phyloP scores from a whole-genome alignment of 148 eudicot species.

The Vaccinium macrocarpon region DNA sequence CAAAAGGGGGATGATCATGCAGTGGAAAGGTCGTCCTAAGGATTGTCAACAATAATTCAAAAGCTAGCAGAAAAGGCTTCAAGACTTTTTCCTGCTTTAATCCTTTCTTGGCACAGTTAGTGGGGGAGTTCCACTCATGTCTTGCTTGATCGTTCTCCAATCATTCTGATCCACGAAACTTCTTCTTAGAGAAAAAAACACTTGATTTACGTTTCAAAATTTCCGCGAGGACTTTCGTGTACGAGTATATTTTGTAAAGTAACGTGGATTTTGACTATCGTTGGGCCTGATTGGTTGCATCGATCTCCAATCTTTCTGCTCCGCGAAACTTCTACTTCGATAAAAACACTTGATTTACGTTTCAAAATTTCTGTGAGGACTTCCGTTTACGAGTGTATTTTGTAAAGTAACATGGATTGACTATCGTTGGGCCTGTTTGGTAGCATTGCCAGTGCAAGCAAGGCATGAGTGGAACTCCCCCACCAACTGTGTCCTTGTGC shows the following conservation, averaged over 20 bases:
- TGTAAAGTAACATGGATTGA: no score
- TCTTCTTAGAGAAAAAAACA: neutral
- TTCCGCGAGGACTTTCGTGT: no score
- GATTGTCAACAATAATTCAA: conserved; percentile 16
- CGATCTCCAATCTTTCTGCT: neutral
- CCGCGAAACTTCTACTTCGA: neutral
- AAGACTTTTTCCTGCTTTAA: neutral
- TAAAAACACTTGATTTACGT: neutral
- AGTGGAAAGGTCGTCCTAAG: conserved; percentile 6
- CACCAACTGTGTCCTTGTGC: neutral
- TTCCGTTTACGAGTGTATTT: no score
- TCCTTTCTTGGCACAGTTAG: neutral
- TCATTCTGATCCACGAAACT: neutral
- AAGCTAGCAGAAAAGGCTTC: neutral
- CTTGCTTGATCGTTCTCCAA: neutral
- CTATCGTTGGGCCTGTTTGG: no score
- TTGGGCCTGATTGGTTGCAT: neutral
- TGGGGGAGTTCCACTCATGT: neutral
- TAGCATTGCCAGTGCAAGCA: neutral
- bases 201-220: no score
- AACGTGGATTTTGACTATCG: no score
- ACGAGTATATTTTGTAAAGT: no score
- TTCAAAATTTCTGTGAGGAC: no score
- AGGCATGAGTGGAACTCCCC: neutral
- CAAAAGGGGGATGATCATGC: neutral